Conservation (phyloP, 2,329 filamentous ascomycete species). For the Ilyonectria robusta region DNA sequence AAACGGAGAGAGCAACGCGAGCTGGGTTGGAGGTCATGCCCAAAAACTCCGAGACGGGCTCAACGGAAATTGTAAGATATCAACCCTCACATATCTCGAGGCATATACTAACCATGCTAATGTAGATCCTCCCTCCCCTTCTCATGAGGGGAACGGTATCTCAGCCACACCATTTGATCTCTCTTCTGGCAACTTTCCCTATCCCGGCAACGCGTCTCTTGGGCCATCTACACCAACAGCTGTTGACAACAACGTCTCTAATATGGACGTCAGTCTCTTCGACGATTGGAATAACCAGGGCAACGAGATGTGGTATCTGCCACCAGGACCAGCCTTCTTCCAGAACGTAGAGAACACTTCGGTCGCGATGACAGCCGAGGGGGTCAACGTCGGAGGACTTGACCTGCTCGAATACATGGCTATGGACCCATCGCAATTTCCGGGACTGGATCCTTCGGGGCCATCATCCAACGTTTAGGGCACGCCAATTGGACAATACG, state of each 20-base stretch:
- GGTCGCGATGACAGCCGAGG: conserved; percentile 77
- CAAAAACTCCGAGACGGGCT: conserved; percentile 59
- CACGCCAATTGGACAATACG: no score
- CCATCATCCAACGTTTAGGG: conserved; percentile 38
- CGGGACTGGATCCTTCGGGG: conserved; percentile 50
- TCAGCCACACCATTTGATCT: conserved; percentile 76
- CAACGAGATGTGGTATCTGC: conserved; percentile 78
- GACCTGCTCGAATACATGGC: conserved; percentile 79
- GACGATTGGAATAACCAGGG: conserved; percentile 69
- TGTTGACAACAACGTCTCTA: conserved; percentile 46
- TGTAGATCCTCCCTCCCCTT: conserved; percentile 53
- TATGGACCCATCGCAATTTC: conserved; percentile 66
- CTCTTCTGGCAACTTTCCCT: conserved; percentile 68
- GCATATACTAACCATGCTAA: conserved; percentile 28
- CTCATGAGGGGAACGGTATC: conserved; percentile 64
- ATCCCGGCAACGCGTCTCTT: conserved; percentile 64
- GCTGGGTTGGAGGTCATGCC: conserved; percentile 56
- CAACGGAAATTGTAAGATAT: conserved; percentile 54
- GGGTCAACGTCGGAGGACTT: conserved; percentile 76
- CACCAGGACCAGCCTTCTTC: conserved; percentile 74
- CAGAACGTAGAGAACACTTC: conserved; percentile 73
- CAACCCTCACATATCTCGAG: not conserved
- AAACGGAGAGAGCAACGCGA: conserved; percentile 43
- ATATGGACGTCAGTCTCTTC: conserved; percentile 60
- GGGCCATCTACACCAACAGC: conserved; percentile 65